These are phyloP conservation scores for Cercospora canescens DNA, from an alignment of 2,329 filamentous ascomycete genomes.

Conservation along the genomic window DNA sequence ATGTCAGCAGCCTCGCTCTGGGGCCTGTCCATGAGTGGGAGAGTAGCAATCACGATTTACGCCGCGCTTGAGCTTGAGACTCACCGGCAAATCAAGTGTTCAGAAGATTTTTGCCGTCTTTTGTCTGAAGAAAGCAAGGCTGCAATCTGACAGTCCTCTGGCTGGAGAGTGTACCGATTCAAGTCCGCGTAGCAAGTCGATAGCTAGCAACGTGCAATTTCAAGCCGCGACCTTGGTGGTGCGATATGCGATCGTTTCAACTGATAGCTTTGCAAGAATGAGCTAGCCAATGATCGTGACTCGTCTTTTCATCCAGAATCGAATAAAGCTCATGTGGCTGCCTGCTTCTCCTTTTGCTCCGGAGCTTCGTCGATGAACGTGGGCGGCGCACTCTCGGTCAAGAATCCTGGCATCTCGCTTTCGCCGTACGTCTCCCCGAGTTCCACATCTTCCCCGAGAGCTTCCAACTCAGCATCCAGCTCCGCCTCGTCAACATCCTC, in stretches of 20 bases:
- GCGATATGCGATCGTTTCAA: background rate
- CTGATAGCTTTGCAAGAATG: background rate
- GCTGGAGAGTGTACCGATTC: background rate
- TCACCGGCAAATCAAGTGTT: background rate
- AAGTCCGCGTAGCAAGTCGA: background rate
- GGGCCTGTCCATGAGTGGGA: background rate
- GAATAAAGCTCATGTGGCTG: conserved; percentile 28
- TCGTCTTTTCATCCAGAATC: background rate
- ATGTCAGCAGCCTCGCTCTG: background rate
- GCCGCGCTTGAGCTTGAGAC: background rate
- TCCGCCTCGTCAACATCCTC: conserved; percentile 97
- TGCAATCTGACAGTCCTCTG: background rate
- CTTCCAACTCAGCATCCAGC: conserved; percentile 93
- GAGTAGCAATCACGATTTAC: background rate
- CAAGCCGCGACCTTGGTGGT: background rate
- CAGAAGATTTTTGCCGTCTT: background rate
- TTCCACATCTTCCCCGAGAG: conserved; percentile 90
- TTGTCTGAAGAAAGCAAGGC: background rate
- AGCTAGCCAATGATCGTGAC: background rate
- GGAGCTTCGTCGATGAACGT: conserved; percentile 94
- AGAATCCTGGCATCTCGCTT: conserved; percentile 71
- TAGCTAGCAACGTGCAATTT: background rate
- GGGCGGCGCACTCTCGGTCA: conserved; percentile 75
- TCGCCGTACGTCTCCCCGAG: conserved; percentile 67
- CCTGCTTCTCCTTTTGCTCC: conserved; percentile 34